phyloP scores from a whole-genome alignment of 805 yeast genomes.

The Lipomyces kockii region DNA sequence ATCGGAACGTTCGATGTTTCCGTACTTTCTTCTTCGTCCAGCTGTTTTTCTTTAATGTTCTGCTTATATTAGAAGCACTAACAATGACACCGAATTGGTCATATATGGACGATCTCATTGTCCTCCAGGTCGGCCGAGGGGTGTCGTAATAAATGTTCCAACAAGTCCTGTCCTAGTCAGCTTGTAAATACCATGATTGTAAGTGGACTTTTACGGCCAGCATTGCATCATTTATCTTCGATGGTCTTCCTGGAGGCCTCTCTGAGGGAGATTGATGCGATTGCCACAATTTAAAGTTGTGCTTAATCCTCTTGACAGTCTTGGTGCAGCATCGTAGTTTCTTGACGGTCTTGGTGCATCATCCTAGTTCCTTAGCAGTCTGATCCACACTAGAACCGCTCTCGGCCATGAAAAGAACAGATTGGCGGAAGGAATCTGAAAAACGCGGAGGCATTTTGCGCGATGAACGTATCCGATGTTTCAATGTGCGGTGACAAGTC shows the following conservation, averaged over 20 bases:
- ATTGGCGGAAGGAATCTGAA: background rate
- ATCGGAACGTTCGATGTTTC: background rate
- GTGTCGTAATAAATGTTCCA: background rate
- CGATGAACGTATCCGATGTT: no score
- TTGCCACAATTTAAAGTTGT: constrained; percentile 1
- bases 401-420: background rate
- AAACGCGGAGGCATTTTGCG: background rate
- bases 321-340: no score
- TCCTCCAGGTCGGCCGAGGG: background rate
- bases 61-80: constrained; percentile 1
- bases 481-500: no score
- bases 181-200: background rate
- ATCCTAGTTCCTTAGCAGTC: no score
- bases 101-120: background rate
- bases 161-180: constrained; percentile 1
- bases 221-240: constrained; percentile 3
- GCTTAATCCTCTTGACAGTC: constrained; percentile 1
- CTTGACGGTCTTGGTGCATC: no score
- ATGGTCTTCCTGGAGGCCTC: background rate
- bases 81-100: background rate
- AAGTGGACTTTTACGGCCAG: background rate
- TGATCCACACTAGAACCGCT: no score
- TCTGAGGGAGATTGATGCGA: background rate
- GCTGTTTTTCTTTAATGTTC: background rate
- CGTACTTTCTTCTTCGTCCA: background rate